These are phyloP conservation scores for Tricholoma hemisulphureum DNA, from an alignment of 768 basidiomycete genomes.

Conservation along the genomic window DNA sequence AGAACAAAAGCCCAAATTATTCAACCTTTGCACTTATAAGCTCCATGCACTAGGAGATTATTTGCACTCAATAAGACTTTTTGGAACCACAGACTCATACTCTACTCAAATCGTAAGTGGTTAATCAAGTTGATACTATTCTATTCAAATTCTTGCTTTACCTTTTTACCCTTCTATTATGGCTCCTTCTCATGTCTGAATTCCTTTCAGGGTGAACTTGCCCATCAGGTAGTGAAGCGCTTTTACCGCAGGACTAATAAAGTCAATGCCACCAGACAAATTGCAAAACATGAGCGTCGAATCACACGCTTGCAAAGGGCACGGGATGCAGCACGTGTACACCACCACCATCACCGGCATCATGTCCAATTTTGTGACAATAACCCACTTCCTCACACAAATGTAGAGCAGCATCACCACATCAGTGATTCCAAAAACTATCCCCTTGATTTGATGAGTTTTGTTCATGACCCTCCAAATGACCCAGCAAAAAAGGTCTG, in stretches of 20 bases:
- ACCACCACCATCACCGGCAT: neutral
- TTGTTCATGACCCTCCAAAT: neutral
- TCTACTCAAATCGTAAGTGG: neutral
- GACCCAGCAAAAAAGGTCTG: neutral
- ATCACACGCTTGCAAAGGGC: neutral
- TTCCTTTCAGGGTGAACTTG: constrained; percentile 10
- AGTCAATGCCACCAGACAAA: constrained; percentile 6
- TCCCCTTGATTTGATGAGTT: too few species aligned
- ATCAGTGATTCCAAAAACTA: too few species aligned
- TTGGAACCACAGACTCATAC: constrained; percentile 1
- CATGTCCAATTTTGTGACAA: neutral
- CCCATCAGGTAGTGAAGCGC: constrained; percentile 7
- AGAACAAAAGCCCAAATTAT: neutral
- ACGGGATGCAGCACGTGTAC: neutral
- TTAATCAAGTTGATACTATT: too few species aligned
- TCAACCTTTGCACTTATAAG: neutral
- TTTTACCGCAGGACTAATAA: constrained; percentile 8
- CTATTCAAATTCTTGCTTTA: too few species aligned
- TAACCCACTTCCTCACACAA: neutral
- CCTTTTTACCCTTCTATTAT: too few species aligned
- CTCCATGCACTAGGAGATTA: neutral
- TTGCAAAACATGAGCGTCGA: constrained; percentile 8
- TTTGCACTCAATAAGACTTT: neutral
- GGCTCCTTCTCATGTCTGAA: neutral
- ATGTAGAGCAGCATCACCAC: neutral